Evolutionary conservation across 306 rosid species (phyloP).

Genomic region (Glycyrrhiza uralensis): DNA sequence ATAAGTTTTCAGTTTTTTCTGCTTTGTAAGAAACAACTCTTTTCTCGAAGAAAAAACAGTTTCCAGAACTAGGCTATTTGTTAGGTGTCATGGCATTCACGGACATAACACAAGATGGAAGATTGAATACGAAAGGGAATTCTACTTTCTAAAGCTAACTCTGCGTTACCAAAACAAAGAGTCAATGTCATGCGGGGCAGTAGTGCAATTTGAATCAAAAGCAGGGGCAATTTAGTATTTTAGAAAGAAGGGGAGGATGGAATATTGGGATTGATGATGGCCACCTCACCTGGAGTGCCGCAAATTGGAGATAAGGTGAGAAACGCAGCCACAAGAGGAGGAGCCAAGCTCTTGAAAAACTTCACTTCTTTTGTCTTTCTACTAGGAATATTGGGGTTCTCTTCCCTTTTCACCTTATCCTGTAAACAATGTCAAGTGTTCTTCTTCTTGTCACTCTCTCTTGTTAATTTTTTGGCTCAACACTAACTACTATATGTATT

Average conservation of each 20-base stretch:
- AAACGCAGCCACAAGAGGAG: slow-evolving; percentile 56
- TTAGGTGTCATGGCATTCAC: neutral
- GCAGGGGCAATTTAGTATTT: slow-evolving; percentile 23
- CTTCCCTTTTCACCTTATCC: slow-evolving; percentile 32
- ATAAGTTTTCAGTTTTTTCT: no score
- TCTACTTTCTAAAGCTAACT: no score
- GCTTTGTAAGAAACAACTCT: neutral
- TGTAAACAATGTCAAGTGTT: slow-evolving; percentile 26
- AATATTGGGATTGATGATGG: neutral
- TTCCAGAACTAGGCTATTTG: neutral
- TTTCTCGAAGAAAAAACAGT: neutral
- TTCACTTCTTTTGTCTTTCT: slow-evolving; percentile 20
- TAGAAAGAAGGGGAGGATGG: neutral
- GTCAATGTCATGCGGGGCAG: neutral
- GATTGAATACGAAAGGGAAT: neutral
- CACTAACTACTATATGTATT: no score
- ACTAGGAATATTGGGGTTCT: neutral
- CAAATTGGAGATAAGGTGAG: slow-evolving; percentile 57
- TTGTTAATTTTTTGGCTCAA: no score
- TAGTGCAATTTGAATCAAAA: slow-evolving; percentile 3
- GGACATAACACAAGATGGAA: neutral
- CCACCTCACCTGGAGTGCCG: slow-evolving; percentile 40
- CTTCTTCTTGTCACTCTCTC: no score
- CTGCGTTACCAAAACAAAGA: neutral
- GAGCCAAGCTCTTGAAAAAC: slow-evolving; percentile 43